These are phyloP conservation scores for Wickerhamomyces canadensis DNA, from an alignment of 805 yeast genomes.

Conservation along the genomic window DNA sequence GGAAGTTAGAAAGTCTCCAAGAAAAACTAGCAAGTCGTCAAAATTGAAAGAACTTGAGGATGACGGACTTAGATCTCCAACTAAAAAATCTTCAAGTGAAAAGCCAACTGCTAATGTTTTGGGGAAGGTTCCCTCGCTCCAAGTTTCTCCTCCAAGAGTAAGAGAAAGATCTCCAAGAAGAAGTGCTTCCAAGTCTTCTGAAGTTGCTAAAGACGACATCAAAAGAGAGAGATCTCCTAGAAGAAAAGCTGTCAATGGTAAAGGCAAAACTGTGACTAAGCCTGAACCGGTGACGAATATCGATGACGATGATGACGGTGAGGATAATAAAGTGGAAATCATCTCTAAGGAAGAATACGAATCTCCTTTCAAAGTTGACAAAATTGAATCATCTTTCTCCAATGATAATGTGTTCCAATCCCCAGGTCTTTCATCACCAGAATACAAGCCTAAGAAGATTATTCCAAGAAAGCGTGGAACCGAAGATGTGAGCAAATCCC, in stretches of 20 bases:
- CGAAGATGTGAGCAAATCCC: slow-evolving; percentile 10
- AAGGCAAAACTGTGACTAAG: no score
- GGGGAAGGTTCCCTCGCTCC: slow-evolving; percentile 14
- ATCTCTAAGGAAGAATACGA: not conserved
- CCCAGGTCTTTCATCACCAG: slow-evolving; percentile 14
- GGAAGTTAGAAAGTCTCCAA: slow-evolving; percentile 11
- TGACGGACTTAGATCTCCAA: slow-evolving; percentile 4
- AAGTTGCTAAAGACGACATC: not conserved
- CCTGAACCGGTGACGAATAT: no score
- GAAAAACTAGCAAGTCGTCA: slow-evolving; percentile 16
- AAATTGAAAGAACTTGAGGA: slow-evolving; percentile 12
- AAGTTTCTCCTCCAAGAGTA: slow-evolving; percentile 4
- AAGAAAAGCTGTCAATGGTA: no score
- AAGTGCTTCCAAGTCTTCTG: not conserved
- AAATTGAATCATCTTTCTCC: slow-evolving; percentile 24
- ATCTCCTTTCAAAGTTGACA: slow-evolving; percentile 11
- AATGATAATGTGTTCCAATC: slow-evolving; percentile 33
- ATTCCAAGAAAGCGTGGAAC: slow-evolving; percentile 23
- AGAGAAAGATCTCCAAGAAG: slow-evolving; percentile 11
- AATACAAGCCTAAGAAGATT: slow-evolving; percentile 8
- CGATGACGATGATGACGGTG: not conserved
- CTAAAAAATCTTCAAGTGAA: slow-evolving; percentile 2
- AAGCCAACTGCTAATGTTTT: slow-evolving; percentile 2
- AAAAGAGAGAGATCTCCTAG: not conserved
- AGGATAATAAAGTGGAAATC: not conserved